These are phyloP conservation scores for Ophiocordyceps australis DNA, from an alignment of 2,329 filamentous ascomycete species.

Conservation along the genomic window DNA sequence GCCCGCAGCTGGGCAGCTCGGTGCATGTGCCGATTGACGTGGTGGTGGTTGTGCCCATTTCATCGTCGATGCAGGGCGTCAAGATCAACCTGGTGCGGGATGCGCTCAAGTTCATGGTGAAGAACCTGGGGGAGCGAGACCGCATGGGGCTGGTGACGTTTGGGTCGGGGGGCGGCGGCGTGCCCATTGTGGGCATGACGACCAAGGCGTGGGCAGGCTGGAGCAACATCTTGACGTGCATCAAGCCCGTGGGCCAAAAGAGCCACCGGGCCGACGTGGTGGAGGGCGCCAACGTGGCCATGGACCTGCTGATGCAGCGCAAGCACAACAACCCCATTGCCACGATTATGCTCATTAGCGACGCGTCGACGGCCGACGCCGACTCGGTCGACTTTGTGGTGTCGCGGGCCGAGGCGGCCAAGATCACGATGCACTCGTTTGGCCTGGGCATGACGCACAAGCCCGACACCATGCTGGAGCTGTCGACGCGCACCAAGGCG, in stretches of 20 bases:
- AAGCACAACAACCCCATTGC: constrained; percentile 92
- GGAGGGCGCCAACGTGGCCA: constrained; percentile 91
- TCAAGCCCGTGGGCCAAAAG: constrained; percentile 90
- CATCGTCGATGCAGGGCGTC: constrained; percentile 97
- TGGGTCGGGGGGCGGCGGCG: constrained; percentile 80
- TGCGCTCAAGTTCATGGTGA: constrained; percentile 79
- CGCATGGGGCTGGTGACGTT: constrained; percentile 97
- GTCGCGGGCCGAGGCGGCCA: constrained; percentile 88
- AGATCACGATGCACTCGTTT: constrained; percentile 93
- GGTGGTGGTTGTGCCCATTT: constrained; percentile 91
- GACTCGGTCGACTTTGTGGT: constrained; percentile 98
- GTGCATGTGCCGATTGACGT: constrained; percentile 87
- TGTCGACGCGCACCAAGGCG: constrained; percentile 88
- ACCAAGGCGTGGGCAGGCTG: constrained; percentile 88
- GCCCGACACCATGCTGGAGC: constrained; percentile 95
- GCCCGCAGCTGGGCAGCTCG: constrained; percentile 22
- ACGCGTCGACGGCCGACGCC: constrained; percentile 83
- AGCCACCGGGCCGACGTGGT: constrained; percentile 92
- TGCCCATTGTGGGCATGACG: constrained; percentile 95
- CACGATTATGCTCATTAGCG: constrained; percentile 90
- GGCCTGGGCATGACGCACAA: constrained; percentile 94
- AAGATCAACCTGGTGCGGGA: constrained; percentile 93
- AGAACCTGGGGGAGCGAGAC: constrained; percentile 77
- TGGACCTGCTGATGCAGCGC: constrained; percentile 96
- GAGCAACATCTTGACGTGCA: constrained; percentile 69